Conservation (phyloP, 306 rosid species). For the Rubus idaeus region DNA sequence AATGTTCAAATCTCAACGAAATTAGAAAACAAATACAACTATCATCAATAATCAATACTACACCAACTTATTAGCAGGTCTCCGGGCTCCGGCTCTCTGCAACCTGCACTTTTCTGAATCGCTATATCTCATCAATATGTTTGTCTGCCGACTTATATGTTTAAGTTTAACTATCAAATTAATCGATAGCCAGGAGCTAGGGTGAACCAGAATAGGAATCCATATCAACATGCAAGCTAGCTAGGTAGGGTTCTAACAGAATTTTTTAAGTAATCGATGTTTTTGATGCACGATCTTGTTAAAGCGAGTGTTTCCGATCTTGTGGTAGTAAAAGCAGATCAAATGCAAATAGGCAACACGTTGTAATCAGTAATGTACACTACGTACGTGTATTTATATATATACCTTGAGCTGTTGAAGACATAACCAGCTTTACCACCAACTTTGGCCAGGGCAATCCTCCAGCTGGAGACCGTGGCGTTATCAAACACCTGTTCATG, state of each 20-base stretch:
- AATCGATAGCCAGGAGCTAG: no score
- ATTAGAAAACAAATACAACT: neutral
- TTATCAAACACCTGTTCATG: slow-evolving; percentile 13
- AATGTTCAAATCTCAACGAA: neutral
- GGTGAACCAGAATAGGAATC: no score
- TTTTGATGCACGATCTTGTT: no score
- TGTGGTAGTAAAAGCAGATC: neutral
- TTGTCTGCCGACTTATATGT: no score
- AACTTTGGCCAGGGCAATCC: slow-evolving; percentile 51
- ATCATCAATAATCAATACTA: neutral
- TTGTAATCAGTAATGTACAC: neutral
- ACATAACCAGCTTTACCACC: slow-evolving; percentile 51
- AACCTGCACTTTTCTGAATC: no score
- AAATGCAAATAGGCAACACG: neutral
- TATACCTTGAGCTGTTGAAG: neutral
- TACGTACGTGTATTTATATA: neutral
- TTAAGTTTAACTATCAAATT: no score
- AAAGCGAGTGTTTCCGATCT: neutral
- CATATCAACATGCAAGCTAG: no score
- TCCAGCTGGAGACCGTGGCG: slow-evolving; percentile 32
- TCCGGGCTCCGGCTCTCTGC: neutral
- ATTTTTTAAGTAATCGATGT: no score
- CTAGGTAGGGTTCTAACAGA: neutral
- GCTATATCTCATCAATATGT: no score
- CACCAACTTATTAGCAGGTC: neutral